phyloP scores from a whole-genome alignment of 257 asterid genomes.

The Nicotiana otophora region DNA sequence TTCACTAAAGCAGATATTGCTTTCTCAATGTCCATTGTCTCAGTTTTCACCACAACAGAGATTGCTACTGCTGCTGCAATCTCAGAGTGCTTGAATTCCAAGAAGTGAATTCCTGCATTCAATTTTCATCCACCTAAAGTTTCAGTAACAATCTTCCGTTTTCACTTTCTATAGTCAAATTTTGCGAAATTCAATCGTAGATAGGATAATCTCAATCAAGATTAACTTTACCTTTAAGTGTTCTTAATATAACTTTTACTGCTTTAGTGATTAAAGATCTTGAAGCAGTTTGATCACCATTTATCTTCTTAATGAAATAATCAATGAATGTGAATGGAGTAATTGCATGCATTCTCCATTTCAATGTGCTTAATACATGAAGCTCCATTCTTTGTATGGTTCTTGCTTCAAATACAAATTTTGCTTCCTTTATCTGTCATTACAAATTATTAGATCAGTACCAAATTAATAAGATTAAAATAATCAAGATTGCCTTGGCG shows the following conservation, averaged over 20 bases:
- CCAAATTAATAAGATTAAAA: neutral
- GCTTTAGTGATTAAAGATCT: conserved; percentile 11
- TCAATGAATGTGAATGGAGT: conserved; percentile 38
- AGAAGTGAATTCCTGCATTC: conserved; percentile 16
- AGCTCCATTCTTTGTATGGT: conserved; percentile 43
- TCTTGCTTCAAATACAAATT: conserved; percentile 27
- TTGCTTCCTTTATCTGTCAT: conserved; percentile 18
- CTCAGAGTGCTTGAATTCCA: conserved; percentile 24
- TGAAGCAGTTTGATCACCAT: conserved; percentile 20
- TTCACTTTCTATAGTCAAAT: neutral
- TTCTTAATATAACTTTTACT: neutral
- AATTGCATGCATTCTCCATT: conserved; percentile 39
- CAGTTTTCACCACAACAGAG: neutral
- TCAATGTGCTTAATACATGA: conserved; percentile 23
- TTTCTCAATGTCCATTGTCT: neutral
- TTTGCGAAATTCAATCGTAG: neutral
- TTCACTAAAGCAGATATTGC: neutral
- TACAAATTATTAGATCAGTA: neutral
- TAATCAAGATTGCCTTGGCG: too few relatives aligned
- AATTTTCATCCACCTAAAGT: conserved; percentile 7
- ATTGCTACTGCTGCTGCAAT: conserved; percentile 23
- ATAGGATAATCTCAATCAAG: neutral
- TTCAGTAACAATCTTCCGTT: neutral
- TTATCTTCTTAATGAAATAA: conserved; percentile 25
- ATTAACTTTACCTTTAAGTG: neutral